Evolutionary conservation across 1,284 basidiomycete genomes (phyloP).

Genomic region (Leucoagaricus sp.): DNA sequence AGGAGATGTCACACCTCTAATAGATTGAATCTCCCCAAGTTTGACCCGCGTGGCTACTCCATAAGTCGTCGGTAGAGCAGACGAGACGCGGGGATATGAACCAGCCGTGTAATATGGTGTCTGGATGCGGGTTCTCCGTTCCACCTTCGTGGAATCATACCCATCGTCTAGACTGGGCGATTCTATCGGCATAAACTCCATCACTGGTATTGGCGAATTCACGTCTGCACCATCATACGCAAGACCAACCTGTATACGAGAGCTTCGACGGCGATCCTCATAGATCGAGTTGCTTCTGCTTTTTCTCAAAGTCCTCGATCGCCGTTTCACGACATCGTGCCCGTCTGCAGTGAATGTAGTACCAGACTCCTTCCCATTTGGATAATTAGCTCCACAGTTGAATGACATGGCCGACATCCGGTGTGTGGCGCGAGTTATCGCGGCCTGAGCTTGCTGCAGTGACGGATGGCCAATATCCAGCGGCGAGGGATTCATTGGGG

Average conservation of each 20-base stretch:
- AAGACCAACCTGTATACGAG: constrained; percentile 39
- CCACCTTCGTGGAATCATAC: constrained; percentile 31
- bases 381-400: constrained; percentile 9
- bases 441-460: neutral
- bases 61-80: constrained; percentile 30
- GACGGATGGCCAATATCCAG: neutral
- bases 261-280: constrained; percentile 20
- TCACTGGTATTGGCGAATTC: constrained; percentile 41
- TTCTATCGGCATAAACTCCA: constrained; percentile 30
- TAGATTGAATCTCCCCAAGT: constrained; percentile 30
- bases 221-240: constrained; percentile 59
- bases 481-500: neutral
- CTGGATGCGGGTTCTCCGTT: constrained; percentile 63
- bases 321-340: constrained; percentile 36
- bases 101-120: constrained; percentile 65
- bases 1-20: constrained; percentile 11
- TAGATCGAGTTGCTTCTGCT: constrained; percentile 33
- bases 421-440: constrained; percentile 11
- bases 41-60: constrained; percentile 34
- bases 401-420: constrained; percentile 22
- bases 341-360: constrained; percentile 49
- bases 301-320: constrained; percentile 36
- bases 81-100: constrained; percentile 54
- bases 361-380: constrained; percentile 33
- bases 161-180: constrained; percentile 26